phyloP scores from a whole-genome alignment of 352 stramenopile genomes.

The Phytophthora pini region DNA sequence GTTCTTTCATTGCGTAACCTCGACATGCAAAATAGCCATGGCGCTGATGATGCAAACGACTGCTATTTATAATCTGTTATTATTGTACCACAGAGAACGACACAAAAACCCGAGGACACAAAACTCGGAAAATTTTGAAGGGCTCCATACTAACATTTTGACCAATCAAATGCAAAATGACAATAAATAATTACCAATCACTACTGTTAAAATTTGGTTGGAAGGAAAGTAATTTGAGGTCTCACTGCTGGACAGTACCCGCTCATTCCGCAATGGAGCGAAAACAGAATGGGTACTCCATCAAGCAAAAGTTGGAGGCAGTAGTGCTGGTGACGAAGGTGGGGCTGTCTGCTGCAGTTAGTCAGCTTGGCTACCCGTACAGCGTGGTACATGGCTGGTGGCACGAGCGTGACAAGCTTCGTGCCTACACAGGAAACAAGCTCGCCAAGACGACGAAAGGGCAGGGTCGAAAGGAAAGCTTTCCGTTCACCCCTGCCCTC shows the following conservation, averaged over 20 bases:
- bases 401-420: not conserved
- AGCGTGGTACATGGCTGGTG: not conserved
- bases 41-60: too few relatives aligned
- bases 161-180: not conserved
- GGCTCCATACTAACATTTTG: not conserved
- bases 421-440: not conserved
- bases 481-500: constrained; percentile 2
- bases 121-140: not conserved
- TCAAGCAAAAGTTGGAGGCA: not conserved
- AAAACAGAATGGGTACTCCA: not conserved
- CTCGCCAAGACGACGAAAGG: not conserved
- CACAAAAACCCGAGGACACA: not conserved
- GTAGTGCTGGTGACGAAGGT: not conserved
- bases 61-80: too few relatives aligned
- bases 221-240: not conserved
- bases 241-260: not conserved
- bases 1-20: too few relatives aligned
- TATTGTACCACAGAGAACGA: not conserved
- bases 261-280: not conserved
- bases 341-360: not conserved
- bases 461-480: not conserved
- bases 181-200: not conserved
- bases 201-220: not conserved
- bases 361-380: not conserved
- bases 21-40: too few relatives aligned